phyloP scores from a whole-genome alignment of 192 early-diverging fungal species.

The Coemansia sp. region DNA sequence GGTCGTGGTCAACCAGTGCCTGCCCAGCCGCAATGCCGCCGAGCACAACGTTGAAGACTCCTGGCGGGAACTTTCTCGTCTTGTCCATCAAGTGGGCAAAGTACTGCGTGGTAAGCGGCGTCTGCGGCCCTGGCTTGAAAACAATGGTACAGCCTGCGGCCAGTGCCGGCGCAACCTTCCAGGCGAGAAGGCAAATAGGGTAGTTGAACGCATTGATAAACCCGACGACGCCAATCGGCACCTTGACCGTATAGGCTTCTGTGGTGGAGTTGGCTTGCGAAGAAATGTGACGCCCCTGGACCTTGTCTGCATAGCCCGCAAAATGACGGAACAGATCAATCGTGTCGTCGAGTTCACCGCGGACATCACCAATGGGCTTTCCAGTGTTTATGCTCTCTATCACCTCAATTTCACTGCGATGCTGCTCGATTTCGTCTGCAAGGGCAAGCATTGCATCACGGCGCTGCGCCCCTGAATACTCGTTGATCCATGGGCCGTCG shows the following conservation, averaged over 20 bases:
- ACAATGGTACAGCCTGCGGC: slow-evolving; percentile 56
- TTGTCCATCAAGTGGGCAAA: slow-evolving; percentile 55
- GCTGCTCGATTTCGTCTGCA: slow-evolving; percentile 45
- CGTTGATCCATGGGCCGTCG: slow-evolving; percentile 50
- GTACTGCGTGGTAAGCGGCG: slow-evolving; percentile 60
- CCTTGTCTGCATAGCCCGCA: slow-evolving; percentile 56
- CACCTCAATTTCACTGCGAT: slow-evolving; percentile 40
- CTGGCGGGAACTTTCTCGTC: slow-evolving; percentile 50
- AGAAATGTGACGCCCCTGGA: slow-evolving; percentile 50
- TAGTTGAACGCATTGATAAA: slow-evolving; percentile 68
- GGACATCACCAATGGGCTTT: slow-evolving; percentile 57
- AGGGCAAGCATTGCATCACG: slow-evolving; percentile 55
- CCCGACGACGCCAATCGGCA: slow-evolving; percentile 57
- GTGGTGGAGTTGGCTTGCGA: slow-evolving; percentile 33
- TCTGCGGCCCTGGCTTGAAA: slow-evolving; percentile 64
- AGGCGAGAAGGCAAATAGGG: slow-evolving; percentile 57
- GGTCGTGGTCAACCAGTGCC: slow-evolving; percentile 52
- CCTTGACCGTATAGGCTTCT: slow-evolving; percentile 53
- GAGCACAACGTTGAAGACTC: slow-evolving; percentile 59
- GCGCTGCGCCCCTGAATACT: slow-evolving; percentile 56
- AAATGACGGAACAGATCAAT: slow-evolving; percentile 54
- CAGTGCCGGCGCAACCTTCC: slow-evolving; percentile 58
- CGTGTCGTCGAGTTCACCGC: slow-evolving; percentile 55
- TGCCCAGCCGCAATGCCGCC: slow-evolving; percentile 55
- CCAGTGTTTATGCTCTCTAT: slow-evolving; percentile 59